Evolutionary conservation across 441 rosid genomes (phyloP).

Genomic region (Daphne laureola): DNA sequence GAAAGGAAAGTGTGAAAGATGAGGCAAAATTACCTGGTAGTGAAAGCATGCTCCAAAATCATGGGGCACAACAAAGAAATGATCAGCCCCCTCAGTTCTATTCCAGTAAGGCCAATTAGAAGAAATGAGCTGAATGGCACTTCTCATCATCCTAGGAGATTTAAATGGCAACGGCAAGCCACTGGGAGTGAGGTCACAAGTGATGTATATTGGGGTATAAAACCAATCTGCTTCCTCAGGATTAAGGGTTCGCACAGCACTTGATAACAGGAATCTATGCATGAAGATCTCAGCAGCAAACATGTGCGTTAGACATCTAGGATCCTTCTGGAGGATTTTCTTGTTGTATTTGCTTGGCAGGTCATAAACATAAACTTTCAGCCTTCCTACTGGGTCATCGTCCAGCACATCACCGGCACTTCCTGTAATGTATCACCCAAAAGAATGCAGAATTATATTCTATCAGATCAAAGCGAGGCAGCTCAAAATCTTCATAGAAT

Average conservation of each 20-base stretch:
- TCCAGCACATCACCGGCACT: constrained; percentile 93
- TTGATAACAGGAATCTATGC: constrained; percentile 85
- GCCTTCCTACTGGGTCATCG: constrained; percentile 88
- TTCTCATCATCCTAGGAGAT: constrained; percentile 91
- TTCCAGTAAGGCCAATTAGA: constrained; percentile 77
- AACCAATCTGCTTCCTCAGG: constrained; percentile 95
- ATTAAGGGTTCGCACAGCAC: constrained; percentile 71
- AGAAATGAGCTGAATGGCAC: constrained; percentile 71
- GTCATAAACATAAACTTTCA: constrained; percentile 77
- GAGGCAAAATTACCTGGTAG: constrained; percentile 45
- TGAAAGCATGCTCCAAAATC: constrained; percentile 97
- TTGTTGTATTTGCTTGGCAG: constrained; percentile 92
- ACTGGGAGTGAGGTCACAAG: constrained; percentile 89
- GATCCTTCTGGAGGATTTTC: constrained; percentile 79
- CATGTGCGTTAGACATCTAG: constrained; percentile 89
- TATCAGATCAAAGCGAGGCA: constrained; percentile 1
- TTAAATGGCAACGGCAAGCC: constrained; percentile 93
- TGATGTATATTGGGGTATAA: constrained; percentile 73
- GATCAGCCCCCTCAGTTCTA: constrained; percentile 76
- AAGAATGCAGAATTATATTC: neutral
- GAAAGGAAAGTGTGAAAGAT: no score
- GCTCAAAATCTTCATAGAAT: constrained; percentile 1
- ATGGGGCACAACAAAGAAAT: constrained; percentile 90
- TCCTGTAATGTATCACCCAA: constrained; percentile 46
- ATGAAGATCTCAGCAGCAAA: constrained; percentile 90